Evolutionary conservation across 176 grass and related monocot genomes (phyloP).

Genomic region (Triticum urartu): DNA sequence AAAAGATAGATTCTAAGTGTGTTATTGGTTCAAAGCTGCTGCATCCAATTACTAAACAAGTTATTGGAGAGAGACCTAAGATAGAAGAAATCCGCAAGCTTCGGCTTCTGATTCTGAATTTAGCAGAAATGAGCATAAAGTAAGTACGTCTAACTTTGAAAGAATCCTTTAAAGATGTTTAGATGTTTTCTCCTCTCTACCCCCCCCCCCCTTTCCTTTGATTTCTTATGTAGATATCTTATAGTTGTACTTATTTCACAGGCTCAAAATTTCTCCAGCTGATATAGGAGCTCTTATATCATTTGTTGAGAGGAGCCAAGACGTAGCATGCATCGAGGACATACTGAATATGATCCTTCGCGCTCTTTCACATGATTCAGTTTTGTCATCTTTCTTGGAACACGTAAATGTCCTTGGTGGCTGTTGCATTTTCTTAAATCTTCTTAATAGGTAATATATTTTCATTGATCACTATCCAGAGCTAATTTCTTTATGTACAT

Average conservation of each 20-base stretch:
- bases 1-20: constrained; percentile 40
- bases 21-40: constrained; percentile 55
- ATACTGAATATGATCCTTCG: constrained; percentile 67
- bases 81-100: constrained; percentile 63
- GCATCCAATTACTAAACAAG: constrained; percentile 56
- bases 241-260: constrained; percentile 30
- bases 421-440: constrained; percentile 65
- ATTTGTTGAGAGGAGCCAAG: constrained; percentile 71
- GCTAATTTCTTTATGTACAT: constrained; percentile 1
- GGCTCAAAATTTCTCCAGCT: constrained; percentile 48
- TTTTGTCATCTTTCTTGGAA: constrained; percentile 62
- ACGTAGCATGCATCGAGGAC: constrained; percentile 77
- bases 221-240: constrained; percentile 15
- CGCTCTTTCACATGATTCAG: constrained; percentile 50
- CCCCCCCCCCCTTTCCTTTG: background rate
- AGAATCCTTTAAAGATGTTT: background rate
- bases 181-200: background rate
- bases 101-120: constrained; percentile 65
- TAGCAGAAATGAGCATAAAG: constrained; percentile 78
- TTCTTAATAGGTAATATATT: constrained; percentile 61
- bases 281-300: constrained; percentile 68
- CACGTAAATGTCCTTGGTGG: constrained; percentile 64
- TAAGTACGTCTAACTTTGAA: constrained; percentile 15
- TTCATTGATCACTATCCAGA: background rate
- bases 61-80: constrained; percentile 61